These are phyloP conservation scores for Cornus suecica DNA, from an alignment of 148 eudicot species.

Conservation along the genomic window DNA sequence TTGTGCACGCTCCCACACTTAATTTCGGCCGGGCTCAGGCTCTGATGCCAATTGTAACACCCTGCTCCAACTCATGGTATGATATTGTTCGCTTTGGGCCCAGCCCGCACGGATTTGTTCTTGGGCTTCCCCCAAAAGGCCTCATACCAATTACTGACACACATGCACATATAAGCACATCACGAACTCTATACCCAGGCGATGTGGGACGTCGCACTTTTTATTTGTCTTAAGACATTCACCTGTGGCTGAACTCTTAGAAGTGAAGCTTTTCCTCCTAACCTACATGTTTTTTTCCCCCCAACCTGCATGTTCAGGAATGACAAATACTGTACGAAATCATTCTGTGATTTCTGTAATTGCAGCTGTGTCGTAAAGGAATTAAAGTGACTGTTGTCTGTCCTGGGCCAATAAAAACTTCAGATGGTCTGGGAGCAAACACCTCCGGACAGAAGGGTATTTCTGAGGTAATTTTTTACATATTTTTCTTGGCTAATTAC, in stretches of 20 bases:
- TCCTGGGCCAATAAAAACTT: conserved; percentile 87
- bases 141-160: too few species aligned
- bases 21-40: too few species aligned
- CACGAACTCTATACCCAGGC: too few species aligned
- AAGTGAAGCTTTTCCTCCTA: neutral
- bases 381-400: conserved; percentile 90
- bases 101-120: too few species aligned
- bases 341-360: neutral
- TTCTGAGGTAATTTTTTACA: conserved; percentile 48
- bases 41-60: too few species aligned
- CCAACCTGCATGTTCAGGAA: neutral
- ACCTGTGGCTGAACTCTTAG: neutral
- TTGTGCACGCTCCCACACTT: too few species aligned
- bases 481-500: neutral
- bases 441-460: conserved; percentile 32
- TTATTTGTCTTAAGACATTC: neutral
- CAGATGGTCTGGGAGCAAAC: conserved; percentile 44
- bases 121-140: too few species aligned
- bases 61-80: too few species aligned
- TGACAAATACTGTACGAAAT: neutral
- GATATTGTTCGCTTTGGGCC: too few species aligned
- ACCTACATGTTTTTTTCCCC: neutral
- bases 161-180: too few species aligned
- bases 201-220: too few species aligned
- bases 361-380: conserved; percentile 76